Base-by-base conservation (phyloP, 768 basidiomycete genomes). In the Suillus brevipes region DNA sequence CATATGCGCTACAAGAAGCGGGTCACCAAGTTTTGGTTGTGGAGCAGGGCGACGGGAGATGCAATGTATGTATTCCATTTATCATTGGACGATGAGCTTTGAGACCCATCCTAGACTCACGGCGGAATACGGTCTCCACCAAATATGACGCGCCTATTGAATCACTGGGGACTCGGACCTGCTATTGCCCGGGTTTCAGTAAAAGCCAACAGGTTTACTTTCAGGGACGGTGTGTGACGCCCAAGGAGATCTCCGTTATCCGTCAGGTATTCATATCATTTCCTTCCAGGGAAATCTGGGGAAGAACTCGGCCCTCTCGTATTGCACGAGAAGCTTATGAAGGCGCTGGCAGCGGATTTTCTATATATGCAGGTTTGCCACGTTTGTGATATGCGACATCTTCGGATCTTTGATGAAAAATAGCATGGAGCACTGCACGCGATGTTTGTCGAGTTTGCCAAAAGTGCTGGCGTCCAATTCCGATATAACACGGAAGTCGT, bases 11-110 rank as follows among this genome's bases (percentile, higher is more conserved):
- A 25, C 78, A 77, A 34, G 78, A 76, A 65, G 82, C 81, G 0
- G 88, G 89, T 0, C 89, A 90, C 73, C 74, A 78, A 25, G 87
- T 88, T 38, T 75, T 80, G 1, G 78, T 90, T 4, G 69, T 89
- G 34, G 88, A 89, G 71, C 77, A 80, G 61, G 73, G 70, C 2
- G 75, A 80, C 63, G 81, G 79, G 16, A 77, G 77, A 42, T 65
- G 73, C 20, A 75, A 78, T 70, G 81, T 80, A 61, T 37, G 69
- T 36, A 40, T 16, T 40, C n/a, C 8, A 23, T 53, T 6, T 13
- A 20, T 20, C 13, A 14, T 34, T 45, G 20, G 43, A 12, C 3
- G 37, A 16, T 42, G 28, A 45, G 42, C 2, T 61, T 61, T 20
- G 31, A 37, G 6, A 36, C 1, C 9, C 6, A 28, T 6, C 9